Evolutionary conservation across 164 flowering plant species (phyloP), one percentile per base, ranked within the genome.

Genomic region (Vitis labrusca): DNA sequence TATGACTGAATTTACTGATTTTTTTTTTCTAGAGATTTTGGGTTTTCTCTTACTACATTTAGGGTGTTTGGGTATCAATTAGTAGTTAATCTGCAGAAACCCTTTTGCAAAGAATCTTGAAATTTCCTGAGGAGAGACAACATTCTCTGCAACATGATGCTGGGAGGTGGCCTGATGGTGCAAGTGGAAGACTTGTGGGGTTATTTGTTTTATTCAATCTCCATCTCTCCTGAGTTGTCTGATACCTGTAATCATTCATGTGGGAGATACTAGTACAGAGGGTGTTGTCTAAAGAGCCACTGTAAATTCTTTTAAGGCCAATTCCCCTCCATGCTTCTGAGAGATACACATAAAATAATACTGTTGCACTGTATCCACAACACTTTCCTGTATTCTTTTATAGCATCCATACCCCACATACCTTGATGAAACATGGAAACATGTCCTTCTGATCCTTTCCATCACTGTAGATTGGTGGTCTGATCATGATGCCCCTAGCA

Each of bases 201-300:
- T 67, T 52, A 59, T 65, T 71, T 66, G 69, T 67, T 78, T 66
- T 66, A 62, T 68, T 74, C 72, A 71, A 64, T 77, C 71, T 70
- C 71, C 76, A 67, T 37, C 44, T 77, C 73, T 69, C 71, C 71
- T 70, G 51, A 70, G 64, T 66, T 73, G 77, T 66, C 70, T 58
- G 13, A 37, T 66, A 66, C 70, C 63, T 69, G 76, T 73, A 73
- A 73, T 77, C 76, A 68, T 69, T 71, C 62, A 14, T 53, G 10
- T 65, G 70, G 59, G 53, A 68, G 65, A 68, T 56, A 66, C 59
- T 56, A 50, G 47, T 11, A 63, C 72, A 68, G 55, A 59, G 67
- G 30, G 64, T 62, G 37, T 63, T 70, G 62, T 15, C 64, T 16
- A 64, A 17, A 55, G 0, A 6, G 32, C n/a, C 66, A 70, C 72